Percentiles rank a stretch among this genome's conserved stretches.
phyloP scores from a whole-genome alignment of 345 rosid species.

The Trapa bicornis region DNA sequence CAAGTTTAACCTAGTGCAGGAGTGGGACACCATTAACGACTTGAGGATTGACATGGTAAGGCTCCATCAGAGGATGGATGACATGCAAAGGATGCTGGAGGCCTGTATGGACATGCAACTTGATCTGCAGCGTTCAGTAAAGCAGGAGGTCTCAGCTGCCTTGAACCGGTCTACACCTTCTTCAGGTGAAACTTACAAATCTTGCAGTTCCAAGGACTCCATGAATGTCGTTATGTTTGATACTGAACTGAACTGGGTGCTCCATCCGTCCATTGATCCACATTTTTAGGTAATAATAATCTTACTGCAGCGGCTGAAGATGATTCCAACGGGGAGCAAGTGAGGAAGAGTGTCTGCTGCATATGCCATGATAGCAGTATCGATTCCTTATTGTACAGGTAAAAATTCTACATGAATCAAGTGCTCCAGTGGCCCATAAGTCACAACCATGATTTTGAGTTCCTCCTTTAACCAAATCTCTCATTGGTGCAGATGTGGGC shows the following conservation, averaged over 20 bases:
- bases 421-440: not conserved
- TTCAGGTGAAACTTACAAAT: conserved; percentile 32
- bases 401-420: not conserved
- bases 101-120: conserved; percentile 99
- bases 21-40: conserved; percentile 71
- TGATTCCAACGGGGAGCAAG: conserved; percentile 59
- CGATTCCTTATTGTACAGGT: conserved; percentile 84
- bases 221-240: not conserved
- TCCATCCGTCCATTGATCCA: not conserved
- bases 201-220: not conserved
- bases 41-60: conserved; percentile 85
- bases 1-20: conserved; percentile 32
- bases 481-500: conserved; percentile 67
- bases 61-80: conserved; percentile 89
- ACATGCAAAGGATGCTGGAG: conserved; percentile 80
- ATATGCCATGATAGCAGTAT: conserved; percentile 54
- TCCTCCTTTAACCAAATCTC: not conserved
- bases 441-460: not conserved
- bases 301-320: conserved; percentile 31
- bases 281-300: not conserved
- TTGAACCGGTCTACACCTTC: conserved; percentile 46
- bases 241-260: not conserved
- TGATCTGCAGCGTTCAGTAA: conserved; percentile 79
- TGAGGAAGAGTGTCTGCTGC: conserved; percentile 78
- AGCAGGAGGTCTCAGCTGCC: conserved; percentile 85